These are phyloP conservation scores for Acidiella bohemica DNA, from an alignment of 495 filamentous ascomycete genomes.

Conservation along the genomic window DNA sequence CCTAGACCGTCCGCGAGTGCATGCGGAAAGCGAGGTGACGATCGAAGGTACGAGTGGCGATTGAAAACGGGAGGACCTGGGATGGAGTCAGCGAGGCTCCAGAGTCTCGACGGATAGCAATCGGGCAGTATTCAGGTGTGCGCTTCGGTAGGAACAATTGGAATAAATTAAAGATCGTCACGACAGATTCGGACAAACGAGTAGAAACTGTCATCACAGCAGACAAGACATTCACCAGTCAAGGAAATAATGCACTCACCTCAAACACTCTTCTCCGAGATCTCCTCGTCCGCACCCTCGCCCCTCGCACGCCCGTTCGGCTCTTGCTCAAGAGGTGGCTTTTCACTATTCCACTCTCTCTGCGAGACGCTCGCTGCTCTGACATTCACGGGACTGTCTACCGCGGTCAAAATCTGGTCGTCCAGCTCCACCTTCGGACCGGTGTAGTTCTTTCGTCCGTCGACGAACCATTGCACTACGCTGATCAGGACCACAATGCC, in stretches of 20 bases:
- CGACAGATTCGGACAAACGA: conserved; percentile 3
- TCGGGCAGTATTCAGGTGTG: too few species aligned
- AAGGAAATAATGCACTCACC: neutral
- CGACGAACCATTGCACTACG: conserved; percentile 54
- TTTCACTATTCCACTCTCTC: neutral
- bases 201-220: neutral
- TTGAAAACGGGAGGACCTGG: too few species aligned
- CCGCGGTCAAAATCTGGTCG: conserved; percentile 6
- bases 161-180: conserved; percentile 5
- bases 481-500: conserved; percentile 54
- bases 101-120: too few species aligned
- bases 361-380: neutral
- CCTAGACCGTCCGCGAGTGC: too few species aligned
- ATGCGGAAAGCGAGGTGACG: too few species aligned
- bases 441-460: conserved; percentile 56
- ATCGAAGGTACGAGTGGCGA: too few species aligned
- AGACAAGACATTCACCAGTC: neutral
- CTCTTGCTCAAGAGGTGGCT: too few species aligned
- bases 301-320: neutral
- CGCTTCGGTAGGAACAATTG: conserved; percentile 9
- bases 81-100: too few species aligned
- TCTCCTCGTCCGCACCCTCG: neutral
- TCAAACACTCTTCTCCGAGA: neutral
- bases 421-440: conserved; percentile 35
- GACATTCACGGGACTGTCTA: conserved; percentile 5